A percentile compares a stretch with the other conserved stretches of the same genome.
phyloP scores from a whole-genome alignment of 345 rosid genomes.

The Raphanus sativus region DNA sequence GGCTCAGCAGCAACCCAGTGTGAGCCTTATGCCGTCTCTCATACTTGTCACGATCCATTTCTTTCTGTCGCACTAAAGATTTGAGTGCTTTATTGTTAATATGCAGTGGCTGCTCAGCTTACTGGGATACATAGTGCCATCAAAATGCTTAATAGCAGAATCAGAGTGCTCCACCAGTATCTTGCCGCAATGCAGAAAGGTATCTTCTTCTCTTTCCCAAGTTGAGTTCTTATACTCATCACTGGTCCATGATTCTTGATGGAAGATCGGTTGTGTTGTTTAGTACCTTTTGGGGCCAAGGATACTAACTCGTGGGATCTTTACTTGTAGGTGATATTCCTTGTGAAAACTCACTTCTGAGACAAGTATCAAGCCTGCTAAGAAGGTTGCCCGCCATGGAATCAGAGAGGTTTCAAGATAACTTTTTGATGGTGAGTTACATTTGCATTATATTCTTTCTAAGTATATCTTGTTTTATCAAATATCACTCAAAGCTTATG shows the following conservation, averaged over 20 bases:
- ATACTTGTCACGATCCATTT: conserved; percentile 21
- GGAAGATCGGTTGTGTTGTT: background rate
- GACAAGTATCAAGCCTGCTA: conserved; percentile 91
- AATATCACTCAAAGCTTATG: background rate
- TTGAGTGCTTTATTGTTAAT: background rate
- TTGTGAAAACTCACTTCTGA: conserved; percentile 77
- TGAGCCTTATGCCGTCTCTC: conserved; percentile 29
- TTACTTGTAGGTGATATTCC: conserved; percentile 78
- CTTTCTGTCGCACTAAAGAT: background rate
- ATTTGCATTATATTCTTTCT: background rate
- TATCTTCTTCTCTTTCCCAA: conserved; percentile 22
- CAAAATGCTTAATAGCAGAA: conserved; percentile 96
- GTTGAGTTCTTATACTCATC: background rate
- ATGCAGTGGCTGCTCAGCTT: conserved; percentile 98
- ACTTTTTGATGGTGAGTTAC: conserved; percentile 82
- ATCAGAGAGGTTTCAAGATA: conserved; percentile 92
- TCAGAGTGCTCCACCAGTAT: conserved; percentile 86
- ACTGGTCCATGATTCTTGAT: conserved; percentile 4
- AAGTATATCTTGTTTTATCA: background rate
- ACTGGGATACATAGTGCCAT: conserved; percentile 96
- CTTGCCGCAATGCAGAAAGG: conserved; percentile 93
- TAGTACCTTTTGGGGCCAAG: conserved; percentile 1
- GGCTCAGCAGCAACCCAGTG: conserved; percentile 98
- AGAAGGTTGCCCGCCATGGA: conserved; percentile 94
- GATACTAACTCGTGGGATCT: conserved; percentile 17